Evolutionary conservation across 2,329 filamentous ascomycete genomes (phyloP), one percentile per base, ranked within the genome.

Genomic region (Pyricularia grisea): DNA sequence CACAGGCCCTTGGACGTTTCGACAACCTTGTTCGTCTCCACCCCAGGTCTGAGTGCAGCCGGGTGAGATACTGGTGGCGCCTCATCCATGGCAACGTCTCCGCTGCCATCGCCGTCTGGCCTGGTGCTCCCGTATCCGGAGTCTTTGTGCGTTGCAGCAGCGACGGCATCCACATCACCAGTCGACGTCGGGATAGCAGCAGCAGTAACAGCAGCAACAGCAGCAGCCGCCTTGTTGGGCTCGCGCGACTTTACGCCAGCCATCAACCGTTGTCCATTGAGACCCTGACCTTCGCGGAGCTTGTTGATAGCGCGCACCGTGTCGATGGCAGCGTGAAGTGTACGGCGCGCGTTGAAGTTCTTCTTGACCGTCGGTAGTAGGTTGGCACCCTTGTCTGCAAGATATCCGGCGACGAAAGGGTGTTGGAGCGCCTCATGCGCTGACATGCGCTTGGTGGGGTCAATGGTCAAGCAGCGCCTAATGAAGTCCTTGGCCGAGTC

Each of bases 401-500:
- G 80, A 74, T 81, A 84, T 69, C 84, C 85, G 7, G 86, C 83
- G 17, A 90, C 84, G 77, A 91, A 91, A 58, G 87, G 83, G 74
- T 91, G 88, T 72, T 87, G 85, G 36, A 91, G 83, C 30, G 88
- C 88, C 76, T 90, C 92, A 79, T 98, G 93, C 10, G 94, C 91
- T 1, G 94, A 97, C 87, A 98, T 95, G 74, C 95, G 92, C 73
- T 89, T 87, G 70, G 86, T 86, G 2, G 94, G 92, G 77, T 98
- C 94, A 76, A 97, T 91, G 58, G 95, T 98, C 68, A 99, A 84
- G 77, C 95, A 99, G 72, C 89, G 87, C 74, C 90, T 89, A 81
- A 99, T 97, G 79, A 99, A 99, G 74, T 97, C 92, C 75, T 96
- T 92, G 61, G 94, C 92, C 66, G 88, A 86, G 68, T 90, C 85